These are phyloP conservation scores for Russula abietina DNA, from an alignment of 768 basidiomycete species.

Conservation along the genomic window DNA sequence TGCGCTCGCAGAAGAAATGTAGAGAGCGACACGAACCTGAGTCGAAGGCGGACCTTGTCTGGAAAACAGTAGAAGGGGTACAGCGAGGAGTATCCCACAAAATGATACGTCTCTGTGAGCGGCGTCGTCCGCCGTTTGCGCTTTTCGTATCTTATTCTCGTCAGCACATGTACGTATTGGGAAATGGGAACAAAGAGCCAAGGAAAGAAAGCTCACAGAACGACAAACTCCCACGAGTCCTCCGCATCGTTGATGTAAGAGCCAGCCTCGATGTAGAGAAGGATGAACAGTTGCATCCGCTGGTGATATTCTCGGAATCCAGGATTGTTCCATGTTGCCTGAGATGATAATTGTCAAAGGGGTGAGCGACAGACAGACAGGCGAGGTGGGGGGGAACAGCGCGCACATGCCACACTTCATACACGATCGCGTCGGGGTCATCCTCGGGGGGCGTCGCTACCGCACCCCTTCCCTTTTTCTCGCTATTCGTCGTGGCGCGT, in stretches of 20 bases:
- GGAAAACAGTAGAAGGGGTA: constrained; percentile 97
- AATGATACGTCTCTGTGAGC: constrained; percentile 69
- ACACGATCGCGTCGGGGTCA: constrained; percentile 60
- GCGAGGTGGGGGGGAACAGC: not conserved
- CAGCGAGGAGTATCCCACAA: constrained; percentile 88
- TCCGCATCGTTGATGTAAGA: constrained; percentile 94
- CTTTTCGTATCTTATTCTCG: constrained; percentile 72
- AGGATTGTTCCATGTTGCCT: constrained; percentile 80
- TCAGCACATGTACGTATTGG: not conserved
- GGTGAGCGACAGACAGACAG: not conserved
- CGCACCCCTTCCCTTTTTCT: constrained; percentile 51
- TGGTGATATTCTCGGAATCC: constrained; percentile 90
- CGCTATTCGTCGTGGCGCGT: constrained; percentile 42
- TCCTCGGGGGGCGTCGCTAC: constrained; percentile 41
- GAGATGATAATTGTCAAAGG: constrained; percentile 4
- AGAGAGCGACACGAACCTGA: constrained; percentile 51
- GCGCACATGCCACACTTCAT: constrained; percentile 87
- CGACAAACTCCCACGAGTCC: constrained; percentile 87
- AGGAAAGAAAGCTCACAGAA: constrained; percentile 50
- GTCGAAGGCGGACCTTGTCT: constrained; percentile 76
- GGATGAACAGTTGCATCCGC: constrained; percentile 88
- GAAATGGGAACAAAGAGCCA: not conserved
- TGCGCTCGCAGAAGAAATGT: not conserved
- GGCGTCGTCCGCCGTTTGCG: constrained; percentile 53
- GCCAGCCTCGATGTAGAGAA: constrained; percentile 93